These are phyloP conservation scores for Phytophthora aleatoria DNA, from an alignment of 352 stramenopile species.

Conservation along the genomic window DNA sequence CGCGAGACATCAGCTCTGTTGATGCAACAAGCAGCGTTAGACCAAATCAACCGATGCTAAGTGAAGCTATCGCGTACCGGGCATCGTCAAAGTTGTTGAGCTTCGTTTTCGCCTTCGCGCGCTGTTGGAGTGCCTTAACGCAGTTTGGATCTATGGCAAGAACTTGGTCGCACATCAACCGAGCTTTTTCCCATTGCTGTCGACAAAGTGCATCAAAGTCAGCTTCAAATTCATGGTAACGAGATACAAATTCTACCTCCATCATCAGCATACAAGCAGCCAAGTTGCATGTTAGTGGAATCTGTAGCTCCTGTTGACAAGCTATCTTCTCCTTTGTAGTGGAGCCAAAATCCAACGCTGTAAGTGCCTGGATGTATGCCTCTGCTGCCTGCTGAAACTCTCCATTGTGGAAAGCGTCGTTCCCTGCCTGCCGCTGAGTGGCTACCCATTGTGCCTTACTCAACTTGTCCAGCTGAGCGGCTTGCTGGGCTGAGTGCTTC, in stretches of 20 bases:
- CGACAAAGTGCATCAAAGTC: not conserved
- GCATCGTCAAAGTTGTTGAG: slow-evolving; percentile 61
- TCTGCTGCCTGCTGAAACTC: slow-evolving; percentile 63
- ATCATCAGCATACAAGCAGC: slow-evolving; percentile 76
- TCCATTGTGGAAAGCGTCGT: slow-evolving; percentile 52
- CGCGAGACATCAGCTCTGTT: slow-evolving; percentile 37
- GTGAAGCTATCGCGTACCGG: slow-evolving; percentile 38
- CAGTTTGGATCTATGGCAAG: slow-evolving; percentile 50
- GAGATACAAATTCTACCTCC: slow-evolving; percentile 36
- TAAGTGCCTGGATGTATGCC: slow-evolving; percentile 70
- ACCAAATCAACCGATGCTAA: not conserved
- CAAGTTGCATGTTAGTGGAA: slow-evolving; percentile 84
- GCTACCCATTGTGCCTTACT: slow-evolving; percentile 55
- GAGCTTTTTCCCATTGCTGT: slow-evolving; percentile 74
- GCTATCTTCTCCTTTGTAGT: slow-evolving; percentile 39
- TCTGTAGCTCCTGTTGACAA: slow-evolving; percentile 55
- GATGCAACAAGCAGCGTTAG: slow-evolving; percentile 5
- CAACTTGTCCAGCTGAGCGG: slow-evolving; percentile 38
- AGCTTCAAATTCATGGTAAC: not conserved
- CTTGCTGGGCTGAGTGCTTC: slow-evolving; percentile 69
- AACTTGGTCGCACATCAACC: slow-evolving; percentile 60
- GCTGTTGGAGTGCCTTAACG: slow-evolving; percentile 66
- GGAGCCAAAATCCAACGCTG: slow-evolving; percentile 65
- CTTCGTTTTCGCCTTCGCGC: slow-evolving; percentile 56
- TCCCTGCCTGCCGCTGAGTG: slow-evolving; percentile 48